Evolutionary conservation across 2,329 filamentous ascomycete species (phyloP).

Genomic region (Fusarium sublunatum): DNA sequence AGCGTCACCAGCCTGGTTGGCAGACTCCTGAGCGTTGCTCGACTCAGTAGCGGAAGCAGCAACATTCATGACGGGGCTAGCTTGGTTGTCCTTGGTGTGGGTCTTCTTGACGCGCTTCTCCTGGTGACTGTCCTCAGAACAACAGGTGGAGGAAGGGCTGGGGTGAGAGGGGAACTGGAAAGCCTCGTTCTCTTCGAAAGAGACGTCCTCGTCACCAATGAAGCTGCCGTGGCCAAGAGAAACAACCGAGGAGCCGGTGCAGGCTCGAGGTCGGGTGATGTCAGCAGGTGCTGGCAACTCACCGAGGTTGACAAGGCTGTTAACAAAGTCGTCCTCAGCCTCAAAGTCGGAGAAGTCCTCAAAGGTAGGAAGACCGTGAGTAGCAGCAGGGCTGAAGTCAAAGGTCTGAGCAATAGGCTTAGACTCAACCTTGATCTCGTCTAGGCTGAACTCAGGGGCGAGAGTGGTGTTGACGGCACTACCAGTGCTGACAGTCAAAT

Average conservation of each 20-base stretch:
- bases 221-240: conserved; percentile 82
- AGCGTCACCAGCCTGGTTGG: conserved; percentile 51
- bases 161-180: conserved; percentile 72
- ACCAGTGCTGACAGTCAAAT: conserved; percentile 77
- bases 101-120: conserved; percentile 69
- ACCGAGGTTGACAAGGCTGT: conserved; percentile 76
- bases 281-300: conserved; percentile 57
- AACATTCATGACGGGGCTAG: conserved; percentile 57
- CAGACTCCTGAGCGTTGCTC: conserved; percentile 51
- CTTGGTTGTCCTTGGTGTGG: conserved; percentile 58
- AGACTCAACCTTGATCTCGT: conserved; percentile 67
- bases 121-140: conserved; percentile 62
- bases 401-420: conserved; percentile 61
- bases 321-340: conserved; percentile 85
- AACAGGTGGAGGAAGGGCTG: conserved; percentile 59
- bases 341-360: conserved; percentile 91
- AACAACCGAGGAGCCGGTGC: conserved; percentile 74
- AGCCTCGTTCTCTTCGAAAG: conserved; percentile 75
- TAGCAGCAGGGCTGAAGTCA: conserved; percentile 62
- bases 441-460: conserved; percentile 73
- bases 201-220: conserved; percentile 80
- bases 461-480: conserved; percentile 61
- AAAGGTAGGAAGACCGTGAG: conserved; percentile 76
- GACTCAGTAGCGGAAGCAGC: conserved; percentile 51
- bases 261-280: conserved; percentile 75